Evolutionary conservation across 140 eudicot genomes (phyloP), one percentile per base, ranked within the genome.

Genomic region (Flaveria floridana): DNA sequence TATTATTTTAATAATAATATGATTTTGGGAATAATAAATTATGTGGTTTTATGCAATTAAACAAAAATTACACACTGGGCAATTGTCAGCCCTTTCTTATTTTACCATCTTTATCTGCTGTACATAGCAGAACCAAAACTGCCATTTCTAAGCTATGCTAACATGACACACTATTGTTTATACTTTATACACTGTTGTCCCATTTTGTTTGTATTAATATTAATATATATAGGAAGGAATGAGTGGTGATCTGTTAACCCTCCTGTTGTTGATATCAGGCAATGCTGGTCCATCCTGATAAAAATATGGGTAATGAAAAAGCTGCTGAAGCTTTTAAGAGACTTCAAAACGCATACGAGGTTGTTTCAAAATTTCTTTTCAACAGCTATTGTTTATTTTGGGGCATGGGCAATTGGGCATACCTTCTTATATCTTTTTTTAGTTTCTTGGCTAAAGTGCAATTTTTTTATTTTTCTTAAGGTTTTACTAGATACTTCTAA

Each of bases 261-360:
- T 59, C 70, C 47, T 69, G 34, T 14, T 71, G 50, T 62, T 79
- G 61, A 39, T 78, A 7, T 61, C 80, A 93, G 99, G 99, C 99
- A 37, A 93, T 93, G 97, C 81, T 93, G 84, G 99, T 93, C 65
- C 99, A 93, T 75, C 99, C 99, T 72, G 99, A 93, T 84, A 93
- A 93, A 81, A 90, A 93, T 79, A 93, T 90, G 98, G 98, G 98
- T 70, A 88, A 93, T 84, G 97, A 93, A 78, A 93, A 88, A 82
- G 99, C 99, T 51, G 99, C 89, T 72, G 99, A 93, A 74, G 97
- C 99, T 82, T 93, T 93, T 80, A 86, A 90, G 86, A 93, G 88
- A 84, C 99, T 93, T 83, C 99, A 93, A 83, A 93, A 90, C 73
- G 99, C 97, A 65, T 93, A 93, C 19, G 99, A 93, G 97, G 99